phyloP scores from a whole-genome alignment of 352 stramenopile species.

The Pythium aquatile region DNA sequence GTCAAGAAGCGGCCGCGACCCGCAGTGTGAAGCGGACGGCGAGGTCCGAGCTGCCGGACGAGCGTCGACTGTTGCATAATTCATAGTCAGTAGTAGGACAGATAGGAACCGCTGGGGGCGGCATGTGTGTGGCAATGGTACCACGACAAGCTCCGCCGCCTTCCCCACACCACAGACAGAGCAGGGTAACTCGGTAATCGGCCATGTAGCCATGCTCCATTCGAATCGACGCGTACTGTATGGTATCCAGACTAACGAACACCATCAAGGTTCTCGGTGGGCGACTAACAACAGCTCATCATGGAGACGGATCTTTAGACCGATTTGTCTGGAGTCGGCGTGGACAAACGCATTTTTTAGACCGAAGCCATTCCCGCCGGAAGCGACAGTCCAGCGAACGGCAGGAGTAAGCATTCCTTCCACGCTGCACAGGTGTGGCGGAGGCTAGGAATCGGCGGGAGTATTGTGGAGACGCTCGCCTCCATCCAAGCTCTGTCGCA shows the following conservation, averaged over 20 bases:
- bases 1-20: neutral
- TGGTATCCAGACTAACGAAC: neutral
- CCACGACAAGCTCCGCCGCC: slow-evolving; percentile 10
- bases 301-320: too few relatives aligned
- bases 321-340: too few relatives aligned
- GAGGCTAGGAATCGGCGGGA: too few relatives aligned
- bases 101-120: slow-evolving; percentile 19
- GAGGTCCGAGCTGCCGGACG: neutral
- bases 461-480: neutral
- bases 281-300: too few relatives aligned
- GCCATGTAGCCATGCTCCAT: slow-evolving; percentile 1
- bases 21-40: slow-evolving; percentile 1
- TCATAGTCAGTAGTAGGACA: slow-evolving; percentile 24
- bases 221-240: neutral
- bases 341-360: too few relatives aligned
- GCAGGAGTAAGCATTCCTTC: too few relatives aligned
- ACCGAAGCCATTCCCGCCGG: too few relatives aligned
- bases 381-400: too few relatives aligned
- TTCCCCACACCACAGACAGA: neutral
- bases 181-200: neutral
- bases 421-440: too few relatives aligned
- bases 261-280: too few relatives aligned
- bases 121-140: slow-evolving; percentile 17
- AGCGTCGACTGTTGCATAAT: slow-evolving; percentile 2
- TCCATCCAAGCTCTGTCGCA: neutral